Evolutionary conservation across 2,329 filamentous ascomycete genomes (phyloP).

Genomic region (Pseudogymnoascus sp.): DNA sequence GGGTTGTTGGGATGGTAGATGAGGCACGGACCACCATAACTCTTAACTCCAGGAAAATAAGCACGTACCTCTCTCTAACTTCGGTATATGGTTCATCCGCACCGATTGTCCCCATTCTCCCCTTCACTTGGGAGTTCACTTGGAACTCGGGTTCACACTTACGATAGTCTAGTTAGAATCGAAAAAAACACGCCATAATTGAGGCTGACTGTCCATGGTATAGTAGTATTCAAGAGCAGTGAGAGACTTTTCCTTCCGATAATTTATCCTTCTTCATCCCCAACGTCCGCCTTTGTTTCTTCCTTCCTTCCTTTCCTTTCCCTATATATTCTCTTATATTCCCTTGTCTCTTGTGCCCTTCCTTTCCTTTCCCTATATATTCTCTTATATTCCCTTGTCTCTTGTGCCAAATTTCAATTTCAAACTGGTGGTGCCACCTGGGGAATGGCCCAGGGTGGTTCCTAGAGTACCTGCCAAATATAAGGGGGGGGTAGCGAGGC

Average conservation of each 20-base stretch:
- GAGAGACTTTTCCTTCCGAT: neutral
- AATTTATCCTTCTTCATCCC: neutral
- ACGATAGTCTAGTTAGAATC: neutral
- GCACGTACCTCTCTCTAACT: neutral
- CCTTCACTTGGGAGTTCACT: neutral
- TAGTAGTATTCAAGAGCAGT: neutral
- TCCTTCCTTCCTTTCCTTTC: neutral
- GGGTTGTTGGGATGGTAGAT: neutral
- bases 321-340: neutral
- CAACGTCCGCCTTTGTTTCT: neutral
- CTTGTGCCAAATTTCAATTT: neutral
- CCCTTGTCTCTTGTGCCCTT: neutral
- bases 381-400: neutral
- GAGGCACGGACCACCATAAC: neutral
- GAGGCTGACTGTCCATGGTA: neutral
- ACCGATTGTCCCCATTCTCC: too few relatives aligned
- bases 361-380: neutral
- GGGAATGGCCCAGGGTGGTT: neutral
- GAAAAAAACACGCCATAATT: neutral
- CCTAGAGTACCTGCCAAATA: neutral
- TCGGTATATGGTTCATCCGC: neutral
- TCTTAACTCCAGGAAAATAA: neutral
- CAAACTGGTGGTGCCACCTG: neutral
- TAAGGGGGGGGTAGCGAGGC: neutral
- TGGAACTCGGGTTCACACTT: too few relatives aligned